These are phyloP conservation scores for Stemphylium vesicarium DNA, from an alignment of 2,329 filamentous ascomycete genomes.

Conservation along the genomic window DNA sequence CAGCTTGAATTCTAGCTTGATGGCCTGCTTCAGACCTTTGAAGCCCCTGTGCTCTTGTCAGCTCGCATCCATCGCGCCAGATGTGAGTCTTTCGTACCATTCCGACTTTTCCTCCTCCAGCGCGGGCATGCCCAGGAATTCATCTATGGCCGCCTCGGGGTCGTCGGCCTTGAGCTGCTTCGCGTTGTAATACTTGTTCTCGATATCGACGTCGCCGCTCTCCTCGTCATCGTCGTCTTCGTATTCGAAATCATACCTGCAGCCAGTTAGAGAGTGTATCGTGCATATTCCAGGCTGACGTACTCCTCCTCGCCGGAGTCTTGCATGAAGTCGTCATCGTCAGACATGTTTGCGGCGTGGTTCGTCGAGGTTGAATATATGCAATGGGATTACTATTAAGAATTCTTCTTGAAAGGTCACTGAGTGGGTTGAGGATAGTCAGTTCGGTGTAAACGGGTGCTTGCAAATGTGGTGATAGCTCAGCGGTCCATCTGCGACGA, in stretches of 20 bases:
- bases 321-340: slow-evolving; percentile 92
- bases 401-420: neutral
- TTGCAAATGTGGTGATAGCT: slow-evolving; percentile 1
- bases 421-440: neutral
- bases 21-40: slow-evolving; percentile 96
- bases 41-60: slow-evolving; percentile 68
- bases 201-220: slow-evolving; percentile 87
- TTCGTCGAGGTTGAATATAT: neutral
- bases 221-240: slow-evolving; percentile 93
- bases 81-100: slow-evolving; percentile 63
- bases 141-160: slow-evolving; percentile 85
- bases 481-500: slow-evolving; percentile 10
- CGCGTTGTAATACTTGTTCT: slow-evolving; percentile 99
- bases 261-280: slow-evolving; percentile 25
- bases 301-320: slow-evolving; percentile 88
- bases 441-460: neutral
- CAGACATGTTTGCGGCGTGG: slow-evolving; percentile 67
- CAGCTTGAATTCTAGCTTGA: slow-evolving; percentile 95
- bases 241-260: slow-evolving; percentile 93
- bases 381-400: neutral
- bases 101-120: slow-evolving; percentile 92
- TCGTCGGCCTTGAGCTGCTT: slow-evolving; percentile 93
- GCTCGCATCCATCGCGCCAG: slow-evolving; percentile 8
- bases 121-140: slow-evolving; percentile 87
- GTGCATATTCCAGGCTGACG: slow-evolving; percentile 22